Base-by-base conservation (phyloP, 305 asterid species). In the Caryopteris hybrid region DNA sequence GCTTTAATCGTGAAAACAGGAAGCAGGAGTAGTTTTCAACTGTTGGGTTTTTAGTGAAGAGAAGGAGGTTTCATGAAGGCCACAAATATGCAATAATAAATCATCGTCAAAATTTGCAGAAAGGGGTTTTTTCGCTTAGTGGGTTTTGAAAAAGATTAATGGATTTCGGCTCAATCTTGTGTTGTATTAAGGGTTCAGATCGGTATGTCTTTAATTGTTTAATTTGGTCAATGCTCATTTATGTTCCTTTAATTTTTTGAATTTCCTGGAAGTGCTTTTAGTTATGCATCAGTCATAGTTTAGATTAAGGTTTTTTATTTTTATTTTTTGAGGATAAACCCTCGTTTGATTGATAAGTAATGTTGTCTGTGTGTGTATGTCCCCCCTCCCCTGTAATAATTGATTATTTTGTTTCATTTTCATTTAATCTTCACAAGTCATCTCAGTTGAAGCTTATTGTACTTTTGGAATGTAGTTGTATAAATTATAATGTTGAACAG, bases 151-250 rank as follows among this genome's bases (percentile, higher is more conserved):
- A 45, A 57, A 21, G 31, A 48, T 64, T 57, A 38, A 75, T 87
- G 98, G 87, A 46, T 72, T 83, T 86, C 50, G 27, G 69, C 57
- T 83, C 88, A 53, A 55, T 74, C 64, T 84, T 92, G 56, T 88
- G 97, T 31, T 92, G 98, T 57, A 38, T 76, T 18, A 81, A 80
- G 85, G 84, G 90, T 77, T 86, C 83, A 69, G 91, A 89, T 79
- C 83, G 95, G 98, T 89, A 80, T 38, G 93, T 70, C 60, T 47
- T 43, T 57, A 8, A 23, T 68, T 76, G 13, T 33, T 75, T 73
- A 10, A 36, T 63, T 64, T 53, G 72, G 72, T 71, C 54, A 17
- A 66, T 70, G 48, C 59, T 51, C 13, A 23, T 66, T 74, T 75
- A 29, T 55, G 6, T 52, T 31, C 36, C 6, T 58, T 58, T 65